Percentiles rank a stretch among this genome's conserved stretches.
Conservation (phyloP, 768 basidiomycete genomes). For the Paxillus involutus region DNA sequence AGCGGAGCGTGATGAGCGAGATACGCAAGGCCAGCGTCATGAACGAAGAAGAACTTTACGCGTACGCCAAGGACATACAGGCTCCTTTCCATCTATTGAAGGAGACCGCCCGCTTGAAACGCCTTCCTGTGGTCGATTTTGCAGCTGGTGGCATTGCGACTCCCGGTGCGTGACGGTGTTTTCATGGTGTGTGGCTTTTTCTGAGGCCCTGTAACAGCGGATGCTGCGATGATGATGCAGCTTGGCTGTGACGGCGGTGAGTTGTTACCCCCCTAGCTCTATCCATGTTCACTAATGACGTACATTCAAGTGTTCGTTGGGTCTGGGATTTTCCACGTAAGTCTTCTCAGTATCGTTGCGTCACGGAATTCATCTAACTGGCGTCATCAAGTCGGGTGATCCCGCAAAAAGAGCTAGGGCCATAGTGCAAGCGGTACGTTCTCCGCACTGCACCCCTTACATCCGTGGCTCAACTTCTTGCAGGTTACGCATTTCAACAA, state of each 20-base stretch:
- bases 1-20: conserved; percentile 77
- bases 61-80: conserved; percentile 87
- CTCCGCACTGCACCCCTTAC: conserved; percentile 1
- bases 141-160: conserved; percentile 94
- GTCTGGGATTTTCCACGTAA: conserved; percentile 92
- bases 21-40: conserved; percentile 85
- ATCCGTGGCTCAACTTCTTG: conserved; percentile 5
- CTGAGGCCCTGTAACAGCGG: conserved; percentile 47
- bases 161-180: conserved; percentile 56
- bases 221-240: conserved; percentile 99
- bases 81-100: conserved; percentile 96
- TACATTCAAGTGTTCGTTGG: conserved; percentile 83
- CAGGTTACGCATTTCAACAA: conserved; percentile 95
- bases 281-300: conserved; percentile 1
- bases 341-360: conserved; percentile 24
- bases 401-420: conserved; percentile 93
- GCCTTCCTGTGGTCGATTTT: conserved; percentile 95
- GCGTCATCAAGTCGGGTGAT: conserved; percentile 68
- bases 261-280: conserved; percentile 21
- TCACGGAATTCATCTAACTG: conserved; percentile 1
- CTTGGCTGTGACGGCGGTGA: conserved; percentile 93
- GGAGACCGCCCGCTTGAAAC: conserved; percentile 91
- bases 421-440: conserved; percentile 87
- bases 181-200: background rate
- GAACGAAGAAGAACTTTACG: conserved; percentile 94